A percentile compares a stretch with the other conserved stretches of the same genome.
Conservation (phyloP, 768 basidiomycete genomes). For the Hericium erinaceus region DNA sequence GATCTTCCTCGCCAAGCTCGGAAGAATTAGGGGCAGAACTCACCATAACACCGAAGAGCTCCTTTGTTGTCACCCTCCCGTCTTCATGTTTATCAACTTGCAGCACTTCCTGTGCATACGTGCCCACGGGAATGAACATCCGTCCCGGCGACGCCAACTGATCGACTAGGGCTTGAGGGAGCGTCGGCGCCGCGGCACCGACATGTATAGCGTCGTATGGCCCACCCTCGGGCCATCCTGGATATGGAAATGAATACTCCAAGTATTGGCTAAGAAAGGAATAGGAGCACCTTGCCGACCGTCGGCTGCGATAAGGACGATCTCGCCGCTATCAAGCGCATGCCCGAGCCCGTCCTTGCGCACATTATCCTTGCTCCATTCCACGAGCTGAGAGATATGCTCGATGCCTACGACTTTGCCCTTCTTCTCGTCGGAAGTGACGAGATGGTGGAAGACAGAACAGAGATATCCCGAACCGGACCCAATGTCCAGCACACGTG, state of each 20-base stretch:
- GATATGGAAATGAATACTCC: background rate
- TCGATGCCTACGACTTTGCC: constrained; percentile 84
- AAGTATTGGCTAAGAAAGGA: background rate
- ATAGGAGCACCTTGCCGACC: constrained; percentile 58
- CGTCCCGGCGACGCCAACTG: constrained; percentile 70
- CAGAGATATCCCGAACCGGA: constrained; percentile 80
- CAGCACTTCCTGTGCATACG: constrained; percentile 45
- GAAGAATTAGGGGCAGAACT: constrained; percentile 19
- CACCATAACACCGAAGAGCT: constrained; percentile 78
- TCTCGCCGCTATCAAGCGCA: constrained; percentile 42
- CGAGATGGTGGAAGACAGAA: constrained; percentile 75
- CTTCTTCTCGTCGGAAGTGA: constrained; percentile 29
- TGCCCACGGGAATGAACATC: constrained; percentile 92
- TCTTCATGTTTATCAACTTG: constrained; percentile 71
- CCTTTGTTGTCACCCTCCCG: constrained; percentile 53
- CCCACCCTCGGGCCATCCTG: constrained; percentile 16
- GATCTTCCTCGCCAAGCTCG: too few species aligned
- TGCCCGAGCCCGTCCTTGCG: constrained; percentile 50
- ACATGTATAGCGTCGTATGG: constrained; percentile 73
- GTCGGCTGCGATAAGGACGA: constrained; percentile 67
- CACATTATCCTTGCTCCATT: constrained; percentile 63
- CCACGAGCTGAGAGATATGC: constrained; percentile 73
- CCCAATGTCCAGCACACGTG: constrained; percentile 82
- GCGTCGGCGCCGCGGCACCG: constrained; percentile 76
- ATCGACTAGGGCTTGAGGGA: constrained; percentile 64